A percentile compares a stretch with the other conserved stretches of the same genome.
Evolutionary conservation across 2,329 filamentous ascomycete genomes (phyloP).

Genomic region (Fulvia fulva): DNA sequence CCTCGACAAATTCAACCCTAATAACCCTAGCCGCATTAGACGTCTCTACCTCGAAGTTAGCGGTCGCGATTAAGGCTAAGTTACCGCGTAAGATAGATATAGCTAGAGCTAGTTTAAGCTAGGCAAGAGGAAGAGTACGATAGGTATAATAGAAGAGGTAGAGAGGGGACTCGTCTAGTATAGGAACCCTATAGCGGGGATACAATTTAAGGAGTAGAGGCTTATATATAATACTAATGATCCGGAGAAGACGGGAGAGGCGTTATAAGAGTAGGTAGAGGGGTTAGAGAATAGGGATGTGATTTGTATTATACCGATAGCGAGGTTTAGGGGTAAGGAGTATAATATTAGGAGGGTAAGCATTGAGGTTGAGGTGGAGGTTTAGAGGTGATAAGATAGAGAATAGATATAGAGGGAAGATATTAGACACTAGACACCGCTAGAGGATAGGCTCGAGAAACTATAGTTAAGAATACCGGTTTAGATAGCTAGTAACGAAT

Average conservation of each 20-base stretch:
- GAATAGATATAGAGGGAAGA: neutral
- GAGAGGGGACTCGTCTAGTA: conserved; percentile 6
- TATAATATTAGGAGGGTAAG: conserved; percentile 8
- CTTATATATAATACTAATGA: neutral
- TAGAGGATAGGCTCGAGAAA: no score
- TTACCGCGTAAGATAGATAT: conserved; percentile 2
- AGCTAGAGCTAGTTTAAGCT: conserved; percentile 17
- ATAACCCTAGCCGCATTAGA: neutral
- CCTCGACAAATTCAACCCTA: neutral
- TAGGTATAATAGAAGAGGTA: conserved; percentile 1
- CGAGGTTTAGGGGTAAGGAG: conserved; percentile 11
- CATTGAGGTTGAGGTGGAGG: conserved; percentile 17
- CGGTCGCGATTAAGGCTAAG: conserved; percentile 16
- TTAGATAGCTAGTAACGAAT: no score
- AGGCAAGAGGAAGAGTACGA: conserved; percentile 1
- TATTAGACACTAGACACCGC: neutral
- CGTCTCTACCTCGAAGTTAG: conserved; percentile 3
- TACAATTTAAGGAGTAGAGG: neutral
- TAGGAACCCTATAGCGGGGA: conserved; percentile 4
- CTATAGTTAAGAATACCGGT: no score
- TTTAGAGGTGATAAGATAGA: conserved; percentile 7
- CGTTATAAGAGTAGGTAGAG: conserved; percentile 5
- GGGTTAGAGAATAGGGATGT: conserved; percentile 10
- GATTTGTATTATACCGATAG: conserved; percentile 14
- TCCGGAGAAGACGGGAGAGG: neutral